Base-by-base conservation (phyloP, 106 monocot genomes). In the Dendrobium chrysotoxum region DNA sequence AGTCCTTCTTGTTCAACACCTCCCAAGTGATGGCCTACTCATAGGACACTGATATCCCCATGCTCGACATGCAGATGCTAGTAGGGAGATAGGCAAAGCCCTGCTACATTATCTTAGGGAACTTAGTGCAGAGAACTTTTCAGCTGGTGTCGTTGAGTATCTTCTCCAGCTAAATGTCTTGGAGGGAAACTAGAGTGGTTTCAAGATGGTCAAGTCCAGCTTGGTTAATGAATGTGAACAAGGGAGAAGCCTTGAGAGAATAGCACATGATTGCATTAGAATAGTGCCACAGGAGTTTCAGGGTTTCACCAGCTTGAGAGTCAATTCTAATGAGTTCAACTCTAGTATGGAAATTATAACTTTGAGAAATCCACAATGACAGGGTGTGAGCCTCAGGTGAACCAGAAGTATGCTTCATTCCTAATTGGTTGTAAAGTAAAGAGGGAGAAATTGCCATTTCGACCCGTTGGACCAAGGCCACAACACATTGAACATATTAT, bases 21-120 rank as follows among this genome's bases (percentile, higher is more conserved):
- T 93, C 91, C 96, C 93, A 96, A 0, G 91, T 91, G 11, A 96
- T 83, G 0, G 90, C 93, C 80, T 93, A 91, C 40, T 96, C 96
- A 31, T 91, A 96, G 0, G 96, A 91, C 18, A 83, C 96, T 0
- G 89, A 91, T 79, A 93, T 70, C 40, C 93, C 96, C 93, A 96
- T 90, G 85, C 91, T 93, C 28, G 96, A 96, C 55, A 81, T 58
- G 82, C 96, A 96, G 4, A 91, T 80, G 9, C 91, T 93, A 23
- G 81, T 80, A 3, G 89, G 93, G 0, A 96, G 85, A 72, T 86
- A 84, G 0, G 90, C 83, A 79, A 82, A 84, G 2, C 96, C 96
- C 96, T 96, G 91, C 67, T 99, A 89, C 92, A 93, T 95, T 44
- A 99, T 89, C 83, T 95, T 99, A 3, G 89, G 80, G 40, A 99